Conservation (phyloP, 139 green algal species). For the Coelastrella sp. region DNA sequence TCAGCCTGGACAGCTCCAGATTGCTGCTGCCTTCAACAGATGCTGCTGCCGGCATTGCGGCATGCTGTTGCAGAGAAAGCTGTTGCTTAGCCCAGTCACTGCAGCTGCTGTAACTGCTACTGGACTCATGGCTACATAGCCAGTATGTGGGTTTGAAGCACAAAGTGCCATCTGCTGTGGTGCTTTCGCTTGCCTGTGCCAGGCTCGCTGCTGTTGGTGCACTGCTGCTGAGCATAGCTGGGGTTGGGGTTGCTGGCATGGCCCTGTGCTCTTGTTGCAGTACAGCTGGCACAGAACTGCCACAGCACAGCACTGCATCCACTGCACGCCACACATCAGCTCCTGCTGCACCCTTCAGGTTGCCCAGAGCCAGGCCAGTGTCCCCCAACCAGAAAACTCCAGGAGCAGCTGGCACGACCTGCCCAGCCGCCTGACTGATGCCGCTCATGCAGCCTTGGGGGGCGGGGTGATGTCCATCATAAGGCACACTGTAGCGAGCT, state of each 20-base stretch:
- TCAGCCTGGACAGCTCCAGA: not conserved
- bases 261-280: conserved; percentile 46
- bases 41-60: not conserved
- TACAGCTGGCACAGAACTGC: conserved; percentile 42
- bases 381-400: conserved; percentile 53
- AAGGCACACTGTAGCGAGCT: not conserved
- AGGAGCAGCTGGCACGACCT: conserved; percentile 4
- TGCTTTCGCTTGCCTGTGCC: not conserved
- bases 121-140: not conserved
- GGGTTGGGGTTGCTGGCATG: not conserved
- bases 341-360: conserved; percentile 59
- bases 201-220: not conserved
- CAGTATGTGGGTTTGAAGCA: conserved; percentile 31
- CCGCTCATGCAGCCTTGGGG: conserved; percentile 41
- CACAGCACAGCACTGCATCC: conserved; percentile 77
- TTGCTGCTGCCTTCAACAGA: not conserved
- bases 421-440: not conserved
- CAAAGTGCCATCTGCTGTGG: not conserved
- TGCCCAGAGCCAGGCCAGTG: conserved; percentile 57
- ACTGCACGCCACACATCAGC: conserved; percentile 67
- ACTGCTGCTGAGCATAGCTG: not conserved
- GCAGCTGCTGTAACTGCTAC: conserved; percentile 1
- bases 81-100: conserved; percentile 14
- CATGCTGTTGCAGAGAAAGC: not conserved
- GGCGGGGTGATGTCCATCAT: conserved; percentile 50